Evolutionary conservation across 345 rosid species (phyloP).

Genomic region (Gossypium anomalum): DNA sequence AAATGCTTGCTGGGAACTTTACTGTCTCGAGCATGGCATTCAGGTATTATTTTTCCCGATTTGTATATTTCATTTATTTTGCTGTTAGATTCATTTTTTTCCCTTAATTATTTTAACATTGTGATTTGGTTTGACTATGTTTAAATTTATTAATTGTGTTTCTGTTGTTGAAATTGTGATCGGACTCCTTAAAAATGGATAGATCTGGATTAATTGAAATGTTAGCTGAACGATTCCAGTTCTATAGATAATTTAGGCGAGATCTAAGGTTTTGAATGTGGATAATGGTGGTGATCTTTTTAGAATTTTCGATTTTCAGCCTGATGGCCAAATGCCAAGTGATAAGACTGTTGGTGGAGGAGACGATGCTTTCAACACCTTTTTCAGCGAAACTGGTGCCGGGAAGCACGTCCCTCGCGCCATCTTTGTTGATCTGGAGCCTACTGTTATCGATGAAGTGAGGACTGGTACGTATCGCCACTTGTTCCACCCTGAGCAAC

Average conservation of each 20-base stretch:
- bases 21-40: slow-evolving; percentile 51
- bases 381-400: slow-evolving; percentile 53
- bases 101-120: not conserved
- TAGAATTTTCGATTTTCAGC: slow-evolving; percentile 16
- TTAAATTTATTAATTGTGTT: not conserved
- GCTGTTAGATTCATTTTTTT: not conserved
- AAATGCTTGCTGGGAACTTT: slow-evolving; percentile 58
- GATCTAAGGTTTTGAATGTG: not conserved
- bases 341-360: slow-evolving; percentile 45
- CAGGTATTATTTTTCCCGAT: slow-evolving; percentile 25
- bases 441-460: slow-evolving; percentile 59
- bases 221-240: not conserved
- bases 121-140: not conserved
- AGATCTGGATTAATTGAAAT: not conserved
- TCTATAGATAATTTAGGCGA: not conserved
- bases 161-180: not conserved
- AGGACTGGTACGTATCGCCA: slow-evolving; percentile 49
- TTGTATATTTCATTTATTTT: not conserved
- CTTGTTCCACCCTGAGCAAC: slow-evolving; percentile 53
- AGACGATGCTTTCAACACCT: slow-evolving; percentile 57
- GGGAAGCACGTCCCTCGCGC: slow-evolving; percentile 62
- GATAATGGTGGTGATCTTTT: not conserved
- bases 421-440: slow-evolving; percentile 51
- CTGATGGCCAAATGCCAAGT: slow-evolving; percentile 55
- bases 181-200: not conserved